A percentile compares a stretch with the other conserved stretches of the same genome.
These are phyloP conservation scores for Rickenella mellea DNA, from an alignment of 768 basidiomycete genomes.

Conservation along the genomic window DNA sequence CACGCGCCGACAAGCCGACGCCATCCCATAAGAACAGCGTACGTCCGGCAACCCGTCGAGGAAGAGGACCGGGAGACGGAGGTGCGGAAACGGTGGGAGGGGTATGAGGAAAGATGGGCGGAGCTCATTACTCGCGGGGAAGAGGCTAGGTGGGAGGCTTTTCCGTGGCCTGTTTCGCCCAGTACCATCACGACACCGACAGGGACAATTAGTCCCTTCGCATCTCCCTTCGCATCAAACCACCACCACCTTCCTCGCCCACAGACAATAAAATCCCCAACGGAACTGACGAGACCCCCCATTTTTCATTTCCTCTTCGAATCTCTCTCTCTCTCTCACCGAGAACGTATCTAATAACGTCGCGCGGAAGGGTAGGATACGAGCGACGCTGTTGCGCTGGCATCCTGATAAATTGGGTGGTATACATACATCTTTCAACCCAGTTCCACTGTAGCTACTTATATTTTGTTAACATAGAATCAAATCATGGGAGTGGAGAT, in stretches of 20 bases:
- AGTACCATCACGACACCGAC: no score
- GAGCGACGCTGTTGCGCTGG: constrained; percentile 49
- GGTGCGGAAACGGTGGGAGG: constrained; percentile 34
- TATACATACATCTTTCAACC: no score
- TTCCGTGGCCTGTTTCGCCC: constrained; percentile 54
- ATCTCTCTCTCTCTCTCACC: constrained; percentile 33
- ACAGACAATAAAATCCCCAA: constrained; percentile 10
- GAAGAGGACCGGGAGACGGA: constrained; percentile 32
- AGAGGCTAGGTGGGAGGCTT: constrained; percentile 34
- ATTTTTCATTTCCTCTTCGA: constrained; percentile 45
- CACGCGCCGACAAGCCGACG: constrained; percentile 39
- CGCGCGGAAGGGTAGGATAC: constrained; percentile 42
- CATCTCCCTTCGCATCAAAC: no score
- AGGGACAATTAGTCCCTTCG: no score
- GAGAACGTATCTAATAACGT: constrained; percentile 26
- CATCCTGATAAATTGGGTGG: constrained; percentile 3
- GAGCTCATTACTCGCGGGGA: constrained; percentile 21
- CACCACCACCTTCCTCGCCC: no score
- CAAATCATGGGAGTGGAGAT: no score
- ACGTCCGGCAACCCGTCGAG: constrained; percentile 36
- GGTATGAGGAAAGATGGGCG: constrained; percentile 45
- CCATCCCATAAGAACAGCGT: constrained; percentile 40
- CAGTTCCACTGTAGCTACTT: no score
- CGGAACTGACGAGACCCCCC: constrained; percentile 27
- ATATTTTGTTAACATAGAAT: no score